These are phyloP conservation scores for Gelatoporia subvermispora DNA, from an alignment of 768 basidiomycete species.

Conservation along the genomic window DNA sequence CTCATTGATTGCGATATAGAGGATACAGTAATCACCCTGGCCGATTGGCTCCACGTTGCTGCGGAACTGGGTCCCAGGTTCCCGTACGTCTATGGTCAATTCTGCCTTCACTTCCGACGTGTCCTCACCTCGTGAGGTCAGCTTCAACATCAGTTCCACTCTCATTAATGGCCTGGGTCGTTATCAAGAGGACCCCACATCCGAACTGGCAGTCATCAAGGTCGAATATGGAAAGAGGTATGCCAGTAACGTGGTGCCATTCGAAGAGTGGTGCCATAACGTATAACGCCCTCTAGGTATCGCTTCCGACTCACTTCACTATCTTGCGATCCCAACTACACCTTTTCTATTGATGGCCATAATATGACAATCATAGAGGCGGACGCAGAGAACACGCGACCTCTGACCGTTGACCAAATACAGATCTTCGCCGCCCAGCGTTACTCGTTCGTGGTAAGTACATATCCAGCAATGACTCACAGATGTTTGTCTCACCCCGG, in stretches of 20 bases:
- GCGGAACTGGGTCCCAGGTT: slow-evolving; percentile 4
- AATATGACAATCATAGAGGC: slow-evolving; percentile 42
- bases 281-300: slow-evolving; percentile 21
- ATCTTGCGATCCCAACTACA: slow-evolving; percentile 39
- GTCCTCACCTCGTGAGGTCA: slow-evolving; percentile 23
- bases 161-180: slow-evolving; percentile 42
- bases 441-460: slow-evolving; percentile 43
- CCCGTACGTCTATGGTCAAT: slow-evolving; percentile 9
- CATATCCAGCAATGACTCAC: slow-evolving; percentile 6
- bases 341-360: slow-evolving; percentile 42
- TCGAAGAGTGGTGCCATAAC: not conserved
- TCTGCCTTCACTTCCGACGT: slow-evolving; percentile 3
- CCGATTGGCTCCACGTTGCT: slow-evolving; percentile 34
- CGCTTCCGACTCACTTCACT: slow-evolving; percentile 35
- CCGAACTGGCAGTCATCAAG: slow-evolving; percentile 31
- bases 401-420: slow-evolving; percentile 36
- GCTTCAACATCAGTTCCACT: slow-evolving; percentile 22
- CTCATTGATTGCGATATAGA: slow-evolving; percentile 16
- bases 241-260: not conserved
- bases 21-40: slow-evolving; percentile 38
- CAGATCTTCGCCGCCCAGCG: slow-evolving; percentile 46
- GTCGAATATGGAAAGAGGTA: slow-evolving; percentile 28
- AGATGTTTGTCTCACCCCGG: not conserved
- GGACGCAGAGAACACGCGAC: slow-evolving; percentile 36
- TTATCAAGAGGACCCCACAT: slow-evolving; percentile 26